phyloP scores from a whole-genome alignment of 2,329 filamentous ascomycete genomes.

The Fusarium haematococcum region DNA sequence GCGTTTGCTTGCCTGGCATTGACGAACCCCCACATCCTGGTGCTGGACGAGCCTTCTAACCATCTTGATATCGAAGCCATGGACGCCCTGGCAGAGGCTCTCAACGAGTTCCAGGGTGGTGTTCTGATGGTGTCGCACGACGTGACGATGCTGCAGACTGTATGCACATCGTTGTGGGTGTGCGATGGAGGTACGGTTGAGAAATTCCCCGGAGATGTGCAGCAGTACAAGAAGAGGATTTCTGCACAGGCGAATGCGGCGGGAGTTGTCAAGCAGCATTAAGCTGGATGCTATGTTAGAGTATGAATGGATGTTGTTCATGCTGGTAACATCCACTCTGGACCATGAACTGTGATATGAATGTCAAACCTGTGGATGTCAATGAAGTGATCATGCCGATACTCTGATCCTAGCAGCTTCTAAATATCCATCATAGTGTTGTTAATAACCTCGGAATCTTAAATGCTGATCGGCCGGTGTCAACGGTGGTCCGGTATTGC shows the following conservation, averaged over 20 bases:
- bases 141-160: conserved; percentile 97
- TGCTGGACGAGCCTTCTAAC: conserved; percentile 98
- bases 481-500: conserved; percentile 26
- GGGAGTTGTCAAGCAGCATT: conserved; percentile 82
- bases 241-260: conserved; percentile 87
- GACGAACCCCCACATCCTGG: conserved; percentile 94
- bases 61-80: conserved; percentile 99
- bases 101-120: conserved; percentile 90
- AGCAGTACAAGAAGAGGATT: conserved; percentile 98
- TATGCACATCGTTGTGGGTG: conserved; percentile 95
- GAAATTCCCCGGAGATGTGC: conserved; percentile 95
- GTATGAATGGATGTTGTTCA: background rate
- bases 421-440: background rate
- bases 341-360: background rate
- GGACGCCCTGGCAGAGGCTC: conserved; percentile 89
- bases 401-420: background rate
- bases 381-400: background rate
- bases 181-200: conserved; percentile 94
- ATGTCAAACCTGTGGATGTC: background rate
- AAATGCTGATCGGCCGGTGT: conserved; percentile 32
- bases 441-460: background rate
- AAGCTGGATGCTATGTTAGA: conserved; percentile 4
- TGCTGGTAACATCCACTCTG: background rate
- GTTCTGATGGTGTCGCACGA: conserved; percentile 99
- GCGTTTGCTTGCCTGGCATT: conserved; percentile 97